Evolutionary conservation across 2,329 filamentous ascomycete species (phyloP).

Genomic region (Trichophyton simii): DNA sequence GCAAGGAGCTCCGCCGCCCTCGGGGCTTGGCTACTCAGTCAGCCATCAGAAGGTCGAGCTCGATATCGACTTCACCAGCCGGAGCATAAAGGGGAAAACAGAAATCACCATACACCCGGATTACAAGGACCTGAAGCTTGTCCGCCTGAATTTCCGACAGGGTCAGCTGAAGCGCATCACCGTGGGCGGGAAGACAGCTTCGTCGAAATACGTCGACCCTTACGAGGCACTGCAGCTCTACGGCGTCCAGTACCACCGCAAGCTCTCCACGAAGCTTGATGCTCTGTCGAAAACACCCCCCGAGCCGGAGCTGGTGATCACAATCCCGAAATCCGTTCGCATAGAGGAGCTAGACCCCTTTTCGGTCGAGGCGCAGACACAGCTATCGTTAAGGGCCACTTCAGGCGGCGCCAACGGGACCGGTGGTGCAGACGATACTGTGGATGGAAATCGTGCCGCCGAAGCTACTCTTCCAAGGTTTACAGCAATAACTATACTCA

Average conservation of each 20-base stretch:
- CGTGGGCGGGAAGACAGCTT: constrained; percentile 32
- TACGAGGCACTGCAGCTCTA: constrained; percentile 40
- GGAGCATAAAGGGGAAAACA: constrained; percentile 62
- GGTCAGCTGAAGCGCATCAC: constrained; percentile 44
- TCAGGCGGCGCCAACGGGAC: constrained; percentile 21
- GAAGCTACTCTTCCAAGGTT: constrained; percentile 38
- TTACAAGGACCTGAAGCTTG: constrained; percentile 40
- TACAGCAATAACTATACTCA: constrained; percentile 49
- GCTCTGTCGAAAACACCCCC: constrained; percentile 40
- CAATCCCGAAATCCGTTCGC: constrained; percentile 47
- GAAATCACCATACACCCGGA: constrained; percentile 66
- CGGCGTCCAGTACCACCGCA: constrained; percentile 62
- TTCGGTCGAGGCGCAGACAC: constrained; percentile 37
- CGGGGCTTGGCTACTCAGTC: constrained; percentile 42
- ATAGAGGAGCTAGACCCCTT: constrained; percentile 49
- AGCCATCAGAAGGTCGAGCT: constrained; percentile 79
- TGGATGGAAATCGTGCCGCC: constrained; percentile 22
- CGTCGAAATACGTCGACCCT: constrained; percentile 29
- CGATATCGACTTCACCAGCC: constrained; percentile 72
- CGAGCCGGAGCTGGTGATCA: constrained; percentile 47
- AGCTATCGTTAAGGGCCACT: constrained; percentile 31
- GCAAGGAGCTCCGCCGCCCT: not conserved
- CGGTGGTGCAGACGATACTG: constrained; percentile 28
- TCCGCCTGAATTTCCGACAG: constrained; percentile 52
- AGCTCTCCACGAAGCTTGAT: constrained; percentile 57